These are phyloP conservation scores for Saprolegnia parasitica DNA, from an alignment of 352 stramenopile genomes.

Conservation along the genomic window DNA sequence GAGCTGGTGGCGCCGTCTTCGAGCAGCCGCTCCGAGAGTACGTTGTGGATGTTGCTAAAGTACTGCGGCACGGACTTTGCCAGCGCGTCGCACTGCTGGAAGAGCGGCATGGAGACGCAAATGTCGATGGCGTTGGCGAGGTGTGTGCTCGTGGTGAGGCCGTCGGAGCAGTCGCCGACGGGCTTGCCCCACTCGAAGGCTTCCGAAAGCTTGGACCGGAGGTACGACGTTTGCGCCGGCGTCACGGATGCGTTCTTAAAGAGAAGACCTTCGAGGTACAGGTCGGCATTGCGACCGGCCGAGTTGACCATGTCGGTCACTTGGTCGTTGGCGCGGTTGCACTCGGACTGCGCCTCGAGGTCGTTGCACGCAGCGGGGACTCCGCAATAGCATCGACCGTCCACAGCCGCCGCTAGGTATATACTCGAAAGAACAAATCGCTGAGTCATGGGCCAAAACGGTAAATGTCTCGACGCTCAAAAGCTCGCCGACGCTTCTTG, in stretches of 20 bases:
- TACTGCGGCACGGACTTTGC: constrained; percentile 9
- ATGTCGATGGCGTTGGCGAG: constrained; percentile 8
- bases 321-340: background rate
- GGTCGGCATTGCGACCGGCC: background rate
- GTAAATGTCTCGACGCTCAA: no score
- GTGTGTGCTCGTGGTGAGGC: constrained; percentile 2
- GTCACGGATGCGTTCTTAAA: constrained; percentile 12
- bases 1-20: background rate
- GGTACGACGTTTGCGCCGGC: background rate
- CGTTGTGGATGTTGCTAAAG: constrained; percentile 17
- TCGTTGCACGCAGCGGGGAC: background rate
- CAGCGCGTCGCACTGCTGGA: constrained; percentile 1
- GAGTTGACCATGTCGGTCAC: constrained; percentile 13
- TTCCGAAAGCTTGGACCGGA: background rate
- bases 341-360: constrained; percentile 10
- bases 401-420: no score
- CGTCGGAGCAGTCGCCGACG: constrained; percentile 6
- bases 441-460: no score
- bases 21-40: background rate
- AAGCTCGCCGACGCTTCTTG: no score
- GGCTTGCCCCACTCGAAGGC: constrained; percentile 13
- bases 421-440: no score
- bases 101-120: background rate
- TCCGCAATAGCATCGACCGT: no score
- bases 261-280: constrained; percentile 6